A percentile compares a stretch with the other conserved stretches of the same genome.
These are phyloP conservation scores for Zalaria obscura DNA, from an alignment of 2,329 filamentous ascomycete species.

Conservation along the genomic window DNA sequence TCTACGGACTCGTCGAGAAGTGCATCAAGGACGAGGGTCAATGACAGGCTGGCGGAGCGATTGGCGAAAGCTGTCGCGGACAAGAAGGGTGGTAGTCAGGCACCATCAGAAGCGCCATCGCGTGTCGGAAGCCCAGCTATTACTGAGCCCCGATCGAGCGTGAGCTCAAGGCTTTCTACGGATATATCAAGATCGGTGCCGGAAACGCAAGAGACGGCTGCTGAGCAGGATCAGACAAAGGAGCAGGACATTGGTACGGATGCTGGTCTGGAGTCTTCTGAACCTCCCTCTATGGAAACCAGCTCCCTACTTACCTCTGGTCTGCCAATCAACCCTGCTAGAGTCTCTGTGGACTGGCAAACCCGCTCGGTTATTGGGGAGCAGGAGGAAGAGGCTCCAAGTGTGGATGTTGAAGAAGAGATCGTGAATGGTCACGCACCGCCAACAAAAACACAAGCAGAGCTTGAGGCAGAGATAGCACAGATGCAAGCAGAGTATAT, in stretches of 20 bases:
- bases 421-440: not conserved
- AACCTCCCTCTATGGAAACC: conserved; percentile 4
- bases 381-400: not conserved
- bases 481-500: conserved; percentile 36
- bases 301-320: conserved; percentile 14
- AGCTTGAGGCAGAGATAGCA: conserved; percentile 31
- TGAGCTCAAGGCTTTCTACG: conserved; percentile 25
- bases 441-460: conserved; percentile 11
- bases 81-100: conserved; percentile 40
- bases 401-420: not conserved
- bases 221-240: not conserved
- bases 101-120: conserved; percentile 37
- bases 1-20: conserved; percentile 35
- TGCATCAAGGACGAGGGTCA: conserved; percentile 51
- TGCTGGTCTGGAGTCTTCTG: not conserved
- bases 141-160: conserved; percentile 32
- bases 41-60: conserved; percentile 77
- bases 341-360: conserved; percentile 15
- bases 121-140: conserved; percentile 29
- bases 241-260: conserved; percentile 2
- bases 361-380: conserved; percentile 10
- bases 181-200: conserved; percentile 12
- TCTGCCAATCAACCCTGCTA: conserved; percentile 20
- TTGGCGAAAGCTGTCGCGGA: conserved; percentile 76
- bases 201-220: conserved; percentile 9